Base-by-base conservation (phyloP, 2,329 filamentous ascomycete genomes). In the Phyllosticta capitalensis region DNA sequence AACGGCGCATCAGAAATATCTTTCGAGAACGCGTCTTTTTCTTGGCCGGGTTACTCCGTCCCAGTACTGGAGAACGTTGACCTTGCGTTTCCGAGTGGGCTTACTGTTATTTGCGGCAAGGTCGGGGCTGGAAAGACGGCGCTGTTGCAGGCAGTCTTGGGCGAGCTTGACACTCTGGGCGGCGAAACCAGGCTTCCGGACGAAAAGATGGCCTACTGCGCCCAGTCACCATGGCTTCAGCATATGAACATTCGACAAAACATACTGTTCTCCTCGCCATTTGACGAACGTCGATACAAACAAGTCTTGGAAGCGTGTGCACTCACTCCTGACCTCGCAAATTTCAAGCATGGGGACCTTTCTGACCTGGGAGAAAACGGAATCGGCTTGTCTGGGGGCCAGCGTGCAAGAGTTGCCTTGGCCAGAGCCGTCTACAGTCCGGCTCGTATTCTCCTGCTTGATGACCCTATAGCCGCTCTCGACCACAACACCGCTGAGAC, bases 161-260 rank as follows among this genome's bases (percentile, higher is more conserved):
- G 83, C 3, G 83, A 86, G 63, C 71, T 85, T 0, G 82, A 85
- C 65, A 75, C 76, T 62, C 72, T 77, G 1, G 64, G 68, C 7
- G 83, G 83, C 20, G 73, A 78, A 7, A 75, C 81, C 12, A 72
- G 78, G 20, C 76, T 79, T 19, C 79, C 83, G 10, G 77, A 79
- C 48, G 78, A 82, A 62, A 79, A 81, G 63, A 75, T 86, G 7
- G 85, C 80, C 5, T 87, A 86, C 67, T 87, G 84, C 70, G 77
- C 81, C 1, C 85, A 87, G 63, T 83, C 80, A 5, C 83, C 85
- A 1, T 88, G 85, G 85, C 73, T 88, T 1, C 83, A 87, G 64
- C 87, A 82, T 62, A 87, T 86, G 83, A 86, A 79, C 61, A 85
- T 88, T 24, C 78, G 83, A 24, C 84, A 88, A 50, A 88, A 87